phyloP scores from a whole-genome alignment of 495 filamentous ascomycete species.

The Gamarada debralockiae region DNA sequence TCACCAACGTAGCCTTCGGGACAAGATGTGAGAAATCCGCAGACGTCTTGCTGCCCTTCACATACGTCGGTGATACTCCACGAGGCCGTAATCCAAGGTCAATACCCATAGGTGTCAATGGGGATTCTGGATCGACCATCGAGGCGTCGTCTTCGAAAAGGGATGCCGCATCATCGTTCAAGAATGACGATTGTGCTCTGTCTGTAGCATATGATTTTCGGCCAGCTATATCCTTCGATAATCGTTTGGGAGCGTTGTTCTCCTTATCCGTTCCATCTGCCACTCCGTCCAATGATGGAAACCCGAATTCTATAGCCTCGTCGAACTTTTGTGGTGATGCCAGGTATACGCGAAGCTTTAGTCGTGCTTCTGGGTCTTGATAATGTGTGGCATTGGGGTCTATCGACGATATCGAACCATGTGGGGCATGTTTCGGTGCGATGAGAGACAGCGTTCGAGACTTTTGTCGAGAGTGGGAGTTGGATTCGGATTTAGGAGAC shows the following conservation, averaged over 20 bases:
- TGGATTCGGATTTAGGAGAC: slow-evolving; percentile 14
- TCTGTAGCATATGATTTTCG: slow-evolving; percentile 32
- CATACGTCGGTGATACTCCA: neutral
- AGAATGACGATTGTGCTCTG: slow-evolving; percentile 35
- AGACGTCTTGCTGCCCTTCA: slow-evolving; percentile 18
- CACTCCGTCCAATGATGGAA: slow-evolving; percentile 58
- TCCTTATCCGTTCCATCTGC: slow-evolving; percentile 27
- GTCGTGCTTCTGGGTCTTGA: slow-evolving; percentile 82
- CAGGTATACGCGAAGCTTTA: slow-evolving; percentile 84
- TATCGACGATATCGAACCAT: slow-evolving; percentile 46
- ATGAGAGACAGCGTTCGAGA: slow-evolving; percentile 47
- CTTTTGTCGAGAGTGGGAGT: slow-evolving; percentile 35
- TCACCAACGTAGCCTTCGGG: slow-evolving; percentile 20
- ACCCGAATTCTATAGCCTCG: slow-evolving; percentile 90
- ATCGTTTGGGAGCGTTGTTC: slow-evolving; percentile 23
- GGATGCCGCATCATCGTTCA: slow-evolving; percentile 42
- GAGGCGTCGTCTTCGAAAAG: slow-evolving; percentile 48
- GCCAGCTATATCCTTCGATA: slow-evolving; percentile 10
- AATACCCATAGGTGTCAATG: slow-evolving; percentile 40
- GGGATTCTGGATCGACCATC: slow-evolving; percentile 48
- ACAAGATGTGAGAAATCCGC: slow-evolving; percentile 22
- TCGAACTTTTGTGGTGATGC: slow-evolving; percentile 94
- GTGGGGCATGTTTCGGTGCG: slow-evolving; percentile 35
- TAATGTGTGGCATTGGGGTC: slow-evolving; percentile 79
- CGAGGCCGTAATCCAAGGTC: slow-evolving; percentile 18